Base-by-base conservation (phyloP, 208 protist species). In the Trichomonas vaginalis region DNA sequence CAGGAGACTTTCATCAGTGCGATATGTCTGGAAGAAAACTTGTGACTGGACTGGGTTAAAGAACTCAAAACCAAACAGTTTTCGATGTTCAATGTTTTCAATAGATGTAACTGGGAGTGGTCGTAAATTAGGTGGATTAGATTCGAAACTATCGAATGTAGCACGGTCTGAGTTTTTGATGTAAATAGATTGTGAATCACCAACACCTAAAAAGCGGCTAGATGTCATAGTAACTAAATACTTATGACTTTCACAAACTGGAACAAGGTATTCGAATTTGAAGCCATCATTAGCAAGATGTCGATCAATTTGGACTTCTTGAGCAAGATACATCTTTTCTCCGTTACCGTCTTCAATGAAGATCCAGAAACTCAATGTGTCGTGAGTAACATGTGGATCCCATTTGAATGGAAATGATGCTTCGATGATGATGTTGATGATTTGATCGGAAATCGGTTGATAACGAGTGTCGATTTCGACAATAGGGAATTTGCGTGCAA, bases 21-120 rank as follows among this genome's bases (percentile, higher is more conserved):
- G 98, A 96, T 99, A 99, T 40, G 92, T 39, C 40, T 80, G 49
- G 61, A 97, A 96, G 95, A 98, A 98, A n/a, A 97, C n/a, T 82
- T 97, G 96, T 37, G 99, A 99, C 97, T 99, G 99, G 82, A 99
- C 98, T 46, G 99, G 98, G 97, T 99, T 99, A 97, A 99, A 99
- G 97, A 99, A 98, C 23, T 97, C 96, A 97, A 99, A 99, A 35
- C 96, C 95, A 62, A 98, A 98, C 48, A 99, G 95, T 42, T 95
- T 95, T 45, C 46, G 10, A 12, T 35, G 23, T 37, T 82, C 37
- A 23, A 51, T 37, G 14, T 95, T 79, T 79, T 70, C 45, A n/a
- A 51, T 27, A 49, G 17, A 17, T 92, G 42, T 92, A 9, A 56
- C 45, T 10, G 17, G 17, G 12, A 56, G 27, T 21, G 21, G 21